These are phyloP conservation scores for Lipomyces sp. DNA, from an alignment of 805 yeast genomes.

Conservation along the genomic window DNA sequence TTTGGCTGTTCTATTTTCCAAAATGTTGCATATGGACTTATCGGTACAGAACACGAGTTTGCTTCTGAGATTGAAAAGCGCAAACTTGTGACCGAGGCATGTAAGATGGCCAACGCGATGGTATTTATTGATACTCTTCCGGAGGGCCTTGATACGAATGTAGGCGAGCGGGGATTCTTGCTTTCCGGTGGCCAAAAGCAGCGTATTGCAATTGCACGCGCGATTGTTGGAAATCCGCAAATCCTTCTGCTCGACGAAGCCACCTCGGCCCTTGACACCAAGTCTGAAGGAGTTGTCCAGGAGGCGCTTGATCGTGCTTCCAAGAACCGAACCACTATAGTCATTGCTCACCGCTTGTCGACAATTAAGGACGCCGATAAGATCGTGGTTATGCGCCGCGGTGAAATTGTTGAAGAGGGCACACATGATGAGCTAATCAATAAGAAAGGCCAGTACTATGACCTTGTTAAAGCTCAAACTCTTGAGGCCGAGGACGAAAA, in stretches of 20 bases:
- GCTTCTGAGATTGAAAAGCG: constrained; percentile 41
- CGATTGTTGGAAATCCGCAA: constrained; percentile 52
- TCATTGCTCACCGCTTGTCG: constrained; percentile 50
- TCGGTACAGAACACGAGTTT: constrained; percentile 33
- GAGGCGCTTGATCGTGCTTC: constrained; percentile 43
- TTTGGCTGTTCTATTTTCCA: constrained; percentile 79
- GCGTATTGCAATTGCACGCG: constrained; percentile 59
- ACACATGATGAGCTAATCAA: constrained; percentile 34
- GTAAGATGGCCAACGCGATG: constrained; percentile 51
- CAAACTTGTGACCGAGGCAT: constrained; percentile 42
- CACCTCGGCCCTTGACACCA: constrained; percentile 61
- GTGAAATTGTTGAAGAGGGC: constrained; percentile 47
- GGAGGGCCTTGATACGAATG: constrained; percentile 45
- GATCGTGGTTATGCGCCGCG: constrained; percentile 44
- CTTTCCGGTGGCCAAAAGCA: constrained; percentile 67
- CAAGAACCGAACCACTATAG: constrained; percentile 43
- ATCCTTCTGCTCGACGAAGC: constrained; percentile 61
- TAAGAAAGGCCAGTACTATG: constrained; percentile 26
- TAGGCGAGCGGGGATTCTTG: constrained; percentile 59
- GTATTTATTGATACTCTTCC: constrained; percentile 51
- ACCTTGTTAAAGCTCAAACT: constrained; percentile 33
- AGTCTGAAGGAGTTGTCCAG: constrained; percentile 57
- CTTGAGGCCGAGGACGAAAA: constrained; percentile 8
- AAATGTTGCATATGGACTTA: constrained; percentile 72
- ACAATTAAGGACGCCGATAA: constrained; percentile 50